phyloP scores from a whole-genome alignment of 176 grass and related monocot genomes.

The Carex parvula region DNA sequence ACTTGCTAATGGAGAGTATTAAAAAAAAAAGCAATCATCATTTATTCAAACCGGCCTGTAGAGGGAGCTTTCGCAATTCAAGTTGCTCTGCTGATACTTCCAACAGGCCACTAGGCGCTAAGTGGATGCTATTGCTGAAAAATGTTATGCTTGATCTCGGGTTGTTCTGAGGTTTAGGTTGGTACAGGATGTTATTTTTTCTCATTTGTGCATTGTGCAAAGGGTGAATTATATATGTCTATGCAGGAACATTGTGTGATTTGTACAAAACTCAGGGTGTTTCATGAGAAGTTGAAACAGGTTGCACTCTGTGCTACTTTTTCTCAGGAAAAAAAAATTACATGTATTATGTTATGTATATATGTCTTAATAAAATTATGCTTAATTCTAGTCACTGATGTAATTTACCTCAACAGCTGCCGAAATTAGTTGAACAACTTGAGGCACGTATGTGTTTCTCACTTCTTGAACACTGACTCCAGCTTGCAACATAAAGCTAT shows the following conservation, averaged over 20 bases:
- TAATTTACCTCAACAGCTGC: constrained; percentile 40
- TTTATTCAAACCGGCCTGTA: not conserved
- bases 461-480: constrained; percentile 18
- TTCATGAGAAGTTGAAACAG: not conserved
- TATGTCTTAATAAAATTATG: too few species aligned
- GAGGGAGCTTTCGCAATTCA: too few species aligned
- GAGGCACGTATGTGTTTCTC: constrained; percentile 1
- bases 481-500: not conserved
- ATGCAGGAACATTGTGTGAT: not conserved
- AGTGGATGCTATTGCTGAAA: not conserved
- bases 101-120: not conserved
- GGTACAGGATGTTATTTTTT: not conserved
- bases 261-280: not conserved
- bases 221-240: not conserved
- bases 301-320: not conserved
- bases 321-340: not conserved
- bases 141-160: not conserved
- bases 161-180: not conserved
- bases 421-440: constrained; percentile 24
- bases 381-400: not conserved
- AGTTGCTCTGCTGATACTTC: not conserved
- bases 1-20: constrained; percentile 10
- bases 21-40: not conserved
- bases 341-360: too few species aligned
- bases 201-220: not conserved